phyloP scores from a whole-genome alignment of 805 yeast genomes.

The Ogataea saltuana region DNA sequence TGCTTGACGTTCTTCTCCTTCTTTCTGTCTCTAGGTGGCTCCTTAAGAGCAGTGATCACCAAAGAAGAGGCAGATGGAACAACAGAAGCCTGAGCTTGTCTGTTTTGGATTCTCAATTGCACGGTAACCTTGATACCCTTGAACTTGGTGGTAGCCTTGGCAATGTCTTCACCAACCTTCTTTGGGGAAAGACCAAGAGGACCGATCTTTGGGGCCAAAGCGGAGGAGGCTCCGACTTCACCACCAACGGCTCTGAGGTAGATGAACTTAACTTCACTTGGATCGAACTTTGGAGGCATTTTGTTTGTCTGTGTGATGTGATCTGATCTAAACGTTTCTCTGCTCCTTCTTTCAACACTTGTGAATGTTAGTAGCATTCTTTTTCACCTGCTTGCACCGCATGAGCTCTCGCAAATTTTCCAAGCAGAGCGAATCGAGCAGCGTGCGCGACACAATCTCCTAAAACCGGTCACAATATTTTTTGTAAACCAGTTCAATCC shows the following conservation, averaged over 20 bases:
- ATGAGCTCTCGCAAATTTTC: slow-evolving; percentile 9
- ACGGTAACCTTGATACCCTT: slow-evolving; percentile 99
- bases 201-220: slow-evolving; percentile 99
- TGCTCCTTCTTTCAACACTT: slow-evolving; percentile 5
- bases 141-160: slow-evolving; percentile 98
- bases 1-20: slow-evolving; percentile 99
- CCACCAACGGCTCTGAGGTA: slow-evolving; percentile 99
- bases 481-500: neutral
- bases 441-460: neutral
- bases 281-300: slow-evolving; percentile 99
- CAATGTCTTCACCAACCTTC: slow-evolving; percentile 99
- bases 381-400: neutral
- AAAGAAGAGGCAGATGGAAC: slow-evolving; percentile 99
- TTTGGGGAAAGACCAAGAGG: slow-evolving; percentile 99
- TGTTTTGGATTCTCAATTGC: slow-evolving; percentile 98
- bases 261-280: slow-evolving; percentile 96
- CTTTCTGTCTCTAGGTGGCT: slow-evolving; percentile 99
- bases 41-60: slow-evolving; percentile 98
- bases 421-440: neutral
- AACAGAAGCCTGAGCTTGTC: slow-evolving; percentile 98
- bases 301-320: slow-evolving; percentile 26
- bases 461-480: slow-evolving; percentile 2
- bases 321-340: too few relatives aligned
- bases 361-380: neutral
- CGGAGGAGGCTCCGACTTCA: slow-evolving; percentile 99